Evolutionary conservation across 805 yeast species (phyloP).

Genomic region (Metschnikowia anglica): DNA sequence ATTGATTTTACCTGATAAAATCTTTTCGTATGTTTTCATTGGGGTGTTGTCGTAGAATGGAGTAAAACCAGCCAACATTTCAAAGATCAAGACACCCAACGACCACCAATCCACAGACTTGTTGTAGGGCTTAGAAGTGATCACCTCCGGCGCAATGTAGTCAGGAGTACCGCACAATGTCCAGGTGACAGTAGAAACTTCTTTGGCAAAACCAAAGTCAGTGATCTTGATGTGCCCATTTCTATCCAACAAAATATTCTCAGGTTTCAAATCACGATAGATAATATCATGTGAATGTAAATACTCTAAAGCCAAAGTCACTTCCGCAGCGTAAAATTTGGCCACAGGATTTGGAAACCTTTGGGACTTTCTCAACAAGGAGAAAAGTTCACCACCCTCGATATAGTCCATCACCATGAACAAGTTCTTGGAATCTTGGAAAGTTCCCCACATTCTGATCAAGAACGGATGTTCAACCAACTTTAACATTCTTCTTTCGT

Average conservation of each 20-base stretch:
- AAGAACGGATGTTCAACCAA: conserved; percentile 60
- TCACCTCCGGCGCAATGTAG: conserved; percentile 66
- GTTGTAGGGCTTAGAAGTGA: conserved; percentile 60
- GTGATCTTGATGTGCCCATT: conserved; percentile 62
- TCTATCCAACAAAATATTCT: conserved; percentile 55
- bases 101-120: conserved; percentile 69
- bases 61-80: conserved; percentile 62
- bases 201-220: conserved; percentile 64
- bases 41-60: conserved; percentile 65
- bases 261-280: conserved; percentile 62
- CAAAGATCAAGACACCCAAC: conserved; percentile 57
- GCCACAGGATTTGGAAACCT: conserved; percentile 64
- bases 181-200: conserved; percentile 57
- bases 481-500: conserved; percentile 58
- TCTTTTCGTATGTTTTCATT: conserved; percentile 62
- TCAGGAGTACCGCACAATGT: conserved; percentile 66
- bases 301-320: conserved; percentile 56
- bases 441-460: conserved; percentile 68
- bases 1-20: conserved; percentile 51
- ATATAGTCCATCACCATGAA: conserved; percentile 67
- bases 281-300: conserved; percentile 58
- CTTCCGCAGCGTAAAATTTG: conserved; percentile 64
- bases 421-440: conserved; percentile 54
- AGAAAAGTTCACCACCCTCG: conserved; percentile 62
- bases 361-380: conserved; percentile 55